Percentiles rank a stretch among this genome's conserved stretches.
These are phyloP conservation scores for Pythium oligandrum DNA, from an alignment of 352 stramenopile genomes.

Conservation along the genomic window DNA sequence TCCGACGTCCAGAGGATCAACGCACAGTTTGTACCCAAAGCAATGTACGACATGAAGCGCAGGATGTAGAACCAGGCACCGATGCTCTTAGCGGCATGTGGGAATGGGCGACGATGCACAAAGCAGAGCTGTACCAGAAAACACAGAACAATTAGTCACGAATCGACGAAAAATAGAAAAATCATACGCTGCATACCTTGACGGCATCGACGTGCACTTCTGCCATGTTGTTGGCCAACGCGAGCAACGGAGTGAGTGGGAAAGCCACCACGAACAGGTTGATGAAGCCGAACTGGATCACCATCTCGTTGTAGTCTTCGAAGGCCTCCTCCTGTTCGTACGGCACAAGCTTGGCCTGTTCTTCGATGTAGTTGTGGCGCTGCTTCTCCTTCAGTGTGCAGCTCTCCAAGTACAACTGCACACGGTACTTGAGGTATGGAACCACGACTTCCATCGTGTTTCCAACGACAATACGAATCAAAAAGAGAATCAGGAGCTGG, in stretches of 20 bases:
- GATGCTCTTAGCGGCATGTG: constrained; percentile 81
- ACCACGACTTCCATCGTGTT: constrained; percentile 88
- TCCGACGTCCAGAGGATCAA: constrained; percentile 82
- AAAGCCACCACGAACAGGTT: constrained; percentile 94
- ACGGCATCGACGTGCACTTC: constrained; percentile 88
- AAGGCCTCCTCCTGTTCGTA: constrained; percentile 84
- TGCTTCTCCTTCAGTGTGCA: constrained; percentile 26
- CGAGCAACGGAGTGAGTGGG: constrained; percentile 89
- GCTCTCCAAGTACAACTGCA: constrained; percentile 51
- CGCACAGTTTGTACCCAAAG: constrained; percentile 71
- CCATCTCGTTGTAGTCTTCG: constrained; percentile 88
- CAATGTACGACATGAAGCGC: constrained; percentile 75
- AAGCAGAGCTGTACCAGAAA: constrained; percentile 40
- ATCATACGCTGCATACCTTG: constrained; percentile 34
- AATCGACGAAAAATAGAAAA: not conserved
- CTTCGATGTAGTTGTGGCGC: constrained; percentile 78
- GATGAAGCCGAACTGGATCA: constrained; percentile 95
- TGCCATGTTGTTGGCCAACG: constrained; percentile 87
- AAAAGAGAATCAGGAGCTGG: constrained; percentile 89
- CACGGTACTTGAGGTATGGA: constrained; percentile 78
- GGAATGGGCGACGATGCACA: constrained; percentile 72
- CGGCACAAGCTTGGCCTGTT: constrained; percentile 73
- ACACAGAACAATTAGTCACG: not conserved
- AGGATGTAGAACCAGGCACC: constrained; percentile 90
- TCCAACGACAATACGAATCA: constrained; percentile 90